Evolutionary conservation across 2,329 filamentous ascomycete genomes (phyloP).

Genomic region (Pseudofabraea citricarpa): DNA sequence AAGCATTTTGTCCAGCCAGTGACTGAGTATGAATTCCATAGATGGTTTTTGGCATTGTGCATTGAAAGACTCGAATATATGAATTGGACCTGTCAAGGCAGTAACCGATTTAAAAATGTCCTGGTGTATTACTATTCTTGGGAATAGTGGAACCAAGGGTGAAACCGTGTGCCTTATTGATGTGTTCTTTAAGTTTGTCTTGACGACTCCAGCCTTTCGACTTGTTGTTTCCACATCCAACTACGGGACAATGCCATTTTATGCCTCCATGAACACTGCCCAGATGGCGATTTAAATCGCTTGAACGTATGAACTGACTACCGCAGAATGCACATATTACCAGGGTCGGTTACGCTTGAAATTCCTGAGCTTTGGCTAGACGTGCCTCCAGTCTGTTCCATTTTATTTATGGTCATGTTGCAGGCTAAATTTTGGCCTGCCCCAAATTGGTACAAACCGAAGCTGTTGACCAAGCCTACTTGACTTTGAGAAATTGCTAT

Average conservation of each 20-base stretch:
- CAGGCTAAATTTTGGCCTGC: too few relatives aligned
- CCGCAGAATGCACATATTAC: slow-evolving; percentile 7
- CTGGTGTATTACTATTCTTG: too few relatives aligned
- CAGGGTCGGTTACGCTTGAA: slow-evolving; percentile 1
- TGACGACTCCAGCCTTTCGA: slow-evolving; percentile 15
- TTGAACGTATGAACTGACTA: slow-evolving; percentile 9
- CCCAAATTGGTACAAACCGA: too few relatives aligned
- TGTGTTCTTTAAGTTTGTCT: slow-evolving; percentile 15
- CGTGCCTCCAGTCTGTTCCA: not conserved
- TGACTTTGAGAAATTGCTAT: too few relatives aligned
- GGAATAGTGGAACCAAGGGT: too few relatives aligned
- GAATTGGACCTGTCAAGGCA: too few relatives aligned
- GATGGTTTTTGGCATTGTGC: too few relatives aligned
- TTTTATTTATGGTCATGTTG: not conserved
- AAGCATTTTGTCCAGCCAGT: too few relatives aligned
- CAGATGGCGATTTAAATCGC: slow-evolving; percentile 11
- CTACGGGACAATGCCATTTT: slow-evolving; percentile 9
- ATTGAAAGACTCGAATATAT: too few relatives aligned
- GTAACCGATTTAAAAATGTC: too few relatives aligned
- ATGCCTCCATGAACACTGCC: slow-evolving; percentile 13
- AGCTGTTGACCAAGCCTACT: too few relatives aligned
- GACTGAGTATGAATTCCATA: too few relatives aligned
- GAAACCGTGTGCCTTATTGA: slow-evolving; percentile 14
- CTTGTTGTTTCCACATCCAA: slow-evolving; percentile 10
- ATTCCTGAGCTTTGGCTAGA: not conserved